Evolutionary conservation across 192 early-diverging fungal genomes (phyloP).

Genomic region (Phycomyces nitens): DNA sequence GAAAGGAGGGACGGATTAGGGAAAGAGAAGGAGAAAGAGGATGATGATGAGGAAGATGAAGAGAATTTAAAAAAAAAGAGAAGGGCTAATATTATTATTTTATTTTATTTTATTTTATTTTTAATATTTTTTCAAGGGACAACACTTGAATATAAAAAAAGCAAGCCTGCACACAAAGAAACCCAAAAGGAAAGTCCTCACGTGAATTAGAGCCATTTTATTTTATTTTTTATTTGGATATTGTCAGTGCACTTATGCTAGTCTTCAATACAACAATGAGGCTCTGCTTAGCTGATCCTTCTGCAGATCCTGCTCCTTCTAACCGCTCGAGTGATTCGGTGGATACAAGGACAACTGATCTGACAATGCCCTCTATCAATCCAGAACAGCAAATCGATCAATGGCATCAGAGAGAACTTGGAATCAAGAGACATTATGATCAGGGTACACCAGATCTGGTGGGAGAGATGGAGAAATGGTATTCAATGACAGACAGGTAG

Average conservation of each 20-base stretch:
- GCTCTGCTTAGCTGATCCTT: too few species aligned
- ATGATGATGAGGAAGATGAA: neutral
- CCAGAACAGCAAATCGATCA: too few species aligned
- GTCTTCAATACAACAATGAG: too few species aligned
- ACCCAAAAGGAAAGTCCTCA: neutral
- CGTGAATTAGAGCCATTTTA: neutral
- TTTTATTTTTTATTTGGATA: neutral
- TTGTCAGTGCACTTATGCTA: too few species aligned
- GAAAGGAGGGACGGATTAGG: neutral
- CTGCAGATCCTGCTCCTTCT: too few species aligned
- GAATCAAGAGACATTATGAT: neutral
- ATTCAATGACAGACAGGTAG: constrained; percentile 34
- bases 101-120: too few species aligned
- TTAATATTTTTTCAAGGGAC: too few species aligned
- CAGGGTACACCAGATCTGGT: constrained; percentile 15
- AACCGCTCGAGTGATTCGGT: too few species aligned
- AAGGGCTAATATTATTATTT: neutral
- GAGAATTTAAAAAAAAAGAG: neutral
- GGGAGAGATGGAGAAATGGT: constrained; percentile 39
- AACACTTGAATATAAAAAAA: neutral
- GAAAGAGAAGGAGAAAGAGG: neutral
- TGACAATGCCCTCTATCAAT: too few species aligned
- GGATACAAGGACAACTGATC: too few species aligned
- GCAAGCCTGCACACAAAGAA: neutral
- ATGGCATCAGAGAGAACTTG: neutral